phyloP scores from a whole-genome alignment of 176 grass and related monocot species.

The Pontederia paniculata region DNA sequence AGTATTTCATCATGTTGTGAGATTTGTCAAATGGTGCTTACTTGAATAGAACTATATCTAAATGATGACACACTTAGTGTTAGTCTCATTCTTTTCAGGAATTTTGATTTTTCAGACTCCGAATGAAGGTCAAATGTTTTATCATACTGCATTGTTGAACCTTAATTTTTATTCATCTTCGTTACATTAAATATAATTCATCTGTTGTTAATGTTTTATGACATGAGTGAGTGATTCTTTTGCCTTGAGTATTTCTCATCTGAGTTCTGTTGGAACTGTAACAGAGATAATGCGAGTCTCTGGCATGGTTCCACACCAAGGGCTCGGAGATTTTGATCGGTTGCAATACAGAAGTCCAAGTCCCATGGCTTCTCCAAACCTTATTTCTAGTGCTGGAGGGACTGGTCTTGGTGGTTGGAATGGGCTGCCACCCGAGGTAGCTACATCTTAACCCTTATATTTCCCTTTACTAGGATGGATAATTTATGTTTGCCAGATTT shows the following conservation, averaged over 20 bases:
- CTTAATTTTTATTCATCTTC: no score
- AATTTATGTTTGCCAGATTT: slow-evolving; percentile 6
- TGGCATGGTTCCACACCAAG: slow-evolving; percentile 37
- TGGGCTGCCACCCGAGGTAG: slow-evolving; percentile 56
- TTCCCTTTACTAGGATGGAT: no score
- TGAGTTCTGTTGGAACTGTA: background rate
- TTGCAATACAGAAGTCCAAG: slow-evolving; percentile 42
- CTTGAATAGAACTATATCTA: no score
- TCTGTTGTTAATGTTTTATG: background rate
- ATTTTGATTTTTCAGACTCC: no score
- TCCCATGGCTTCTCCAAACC: slow-evolving; percentile 48
- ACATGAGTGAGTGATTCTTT: no score
- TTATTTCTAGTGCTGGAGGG: slow-evolving; percentile 46
- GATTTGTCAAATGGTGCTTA: no score
- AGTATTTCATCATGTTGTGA: no score
- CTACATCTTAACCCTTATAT: slow-evolving; percentile 5
- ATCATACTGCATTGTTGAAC: no score
- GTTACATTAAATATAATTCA: no score
- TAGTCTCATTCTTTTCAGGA: no score
- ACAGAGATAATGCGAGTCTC: slow-evolving; percentile 85
- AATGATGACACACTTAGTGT: no score
- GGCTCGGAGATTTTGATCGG: slow-evolving; percentile 54
- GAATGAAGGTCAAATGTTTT: no score
- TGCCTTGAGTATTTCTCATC: background rate
- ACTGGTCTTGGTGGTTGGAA: slow-evolving; percentile 62